A percentile compares a stretch with the other conserved stretches of the same genome.
Conservation (phyloP, 2,329 filamentous ascomycete genomes). For the Daldinia sp. region DNA sequence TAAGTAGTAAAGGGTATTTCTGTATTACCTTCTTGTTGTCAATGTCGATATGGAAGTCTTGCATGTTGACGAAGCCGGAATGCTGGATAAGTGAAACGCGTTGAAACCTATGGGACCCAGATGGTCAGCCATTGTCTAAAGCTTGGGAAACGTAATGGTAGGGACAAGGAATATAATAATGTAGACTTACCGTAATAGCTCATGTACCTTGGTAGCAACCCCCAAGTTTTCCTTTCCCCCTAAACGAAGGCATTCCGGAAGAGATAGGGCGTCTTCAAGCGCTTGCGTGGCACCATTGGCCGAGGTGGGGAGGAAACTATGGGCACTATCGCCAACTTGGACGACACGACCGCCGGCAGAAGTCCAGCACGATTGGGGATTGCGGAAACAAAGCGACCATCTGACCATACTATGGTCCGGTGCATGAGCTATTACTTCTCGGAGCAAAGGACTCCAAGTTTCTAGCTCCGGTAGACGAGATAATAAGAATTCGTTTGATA, state of each 20-base stretch:
- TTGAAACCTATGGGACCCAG: slow-evolving; percentile 26
- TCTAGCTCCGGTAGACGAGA: slow-evolving; percentile 10
- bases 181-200: slow-evolving; percentile 41
- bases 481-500: slow-evolving; percentile 11
- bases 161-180: slow-evolving; percentile 1
- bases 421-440: slow-evolving; percentile 22
- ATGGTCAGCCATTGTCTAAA: not conserved
- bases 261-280: slow-evolving; percentile 49
- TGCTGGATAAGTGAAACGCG: slow-evolving; percentile 37
- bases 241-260: slow-evolving; percentile 46
- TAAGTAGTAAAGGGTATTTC: not conserved
- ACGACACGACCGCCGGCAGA: slow-evolving; percentile 45
- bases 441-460: slow-evolving; percentile 32
- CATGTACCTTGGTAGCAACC: slow-evolving; percentile 42
- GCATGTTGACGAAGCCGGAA: slow-evolving; percentile 35
- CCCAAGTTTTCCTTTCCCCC: slow-evolving; percentile 39
- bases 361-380: slow-evolving; percentile 47
- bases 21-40: slow-evolving; percentile 21
- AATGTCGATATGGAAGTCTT: slow-evolving; percentile 34
- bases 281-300: slow-evolving; percentile 50
- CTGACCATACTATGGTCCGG: slow-evolving; percentile 50
- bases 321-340: slow-evolving; percentile 49
- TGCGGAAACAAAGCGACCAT: slow-evolving; percentile 49
- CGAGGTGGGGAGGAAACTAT: slow-evolving; percentile 49
- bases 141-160: not conserved